phyloP scores from a whole-genome alignment of 169 alveolate genomes.

The Cryptosporidium muris region DNA sequence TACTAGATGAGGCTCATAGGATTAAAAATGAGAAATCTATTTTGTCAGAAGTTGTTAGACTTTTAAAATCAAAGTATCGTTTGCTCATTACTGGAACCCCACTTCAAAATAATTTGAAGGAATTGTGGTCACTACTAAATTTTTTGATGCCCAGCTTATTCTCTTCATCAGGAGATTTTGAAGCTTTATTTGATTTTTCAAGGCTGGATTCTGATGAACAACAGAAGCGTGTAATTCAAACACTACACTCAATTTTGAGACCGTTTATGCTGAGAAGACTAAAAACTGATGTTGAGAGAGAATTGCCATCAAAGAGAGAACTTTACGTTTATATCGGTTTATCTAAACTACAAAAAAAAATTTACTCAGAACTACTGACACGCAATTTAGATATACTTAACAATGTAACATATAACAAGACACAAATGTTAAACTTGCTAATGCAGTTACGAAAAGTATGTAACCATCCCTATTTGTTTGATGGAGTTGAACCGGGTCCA shows the following conservation, averaged over 20 bases:
- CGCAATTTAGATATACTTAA: slow-evolving; percentile 78
- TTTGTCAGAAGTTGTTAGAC: slow-evolving; percentile 81
- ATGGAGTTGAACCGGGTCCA: slow-evolving; percentile 75
- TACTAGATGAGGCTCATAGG: slow-evolving; percentile 91
- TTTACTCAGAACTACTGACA: slow-evolving; percentile 83
- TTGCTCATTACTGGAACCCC: slow-evolving; percentile 91
- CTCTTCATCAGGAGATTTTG: slow-evolving; percentile 85
- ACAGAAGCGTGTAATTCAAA: slow-evolving; percentile 81
- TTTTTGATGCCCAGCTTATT: slow-evolving; percentile 88
- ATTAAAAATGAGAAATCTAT: slow-evolving; percentile 88
- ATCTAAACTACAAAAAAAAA: slow-evolving; percentile 81
- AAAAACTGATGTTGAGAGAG: slow-evolving; percentile 87
- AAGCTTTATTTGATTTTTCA: slow-evolving; percentile 84
- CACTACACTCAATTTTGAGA: slow-evolving; percentile 83
- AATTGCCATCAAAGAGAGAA: slow-evolving; percentile 88
- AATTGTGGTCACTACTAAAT: slow-evolving; percentile 88
- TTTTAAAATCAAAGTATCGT: slow-evolving; percentile 84
- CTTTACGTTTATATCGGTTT: slow-evolving; percentile 84
- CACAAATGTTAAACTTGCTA: slow-evolving; percentile 83
- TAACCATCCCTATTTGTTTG: slow-evolving; percentile 88
- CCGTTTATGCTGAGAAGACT: slow-evolving; percentile 90
- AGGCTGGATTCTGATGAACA: slow-evolving; percentile 84
- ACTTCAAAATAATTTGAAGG: slow-evolving; percentile 87
- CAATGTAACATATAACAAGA: slow-evolving; percentile 79
- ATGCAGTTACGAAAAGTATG: slow-evolving; percentile 88